A percentile compares a stretch with the other conserved stretches of the same genome.
These are phyloP conservation scores for Apiotrichum gamsii DNA, from an alignment of 1,284 basidiomycete species.

Conservation along the genomic window DNA sequence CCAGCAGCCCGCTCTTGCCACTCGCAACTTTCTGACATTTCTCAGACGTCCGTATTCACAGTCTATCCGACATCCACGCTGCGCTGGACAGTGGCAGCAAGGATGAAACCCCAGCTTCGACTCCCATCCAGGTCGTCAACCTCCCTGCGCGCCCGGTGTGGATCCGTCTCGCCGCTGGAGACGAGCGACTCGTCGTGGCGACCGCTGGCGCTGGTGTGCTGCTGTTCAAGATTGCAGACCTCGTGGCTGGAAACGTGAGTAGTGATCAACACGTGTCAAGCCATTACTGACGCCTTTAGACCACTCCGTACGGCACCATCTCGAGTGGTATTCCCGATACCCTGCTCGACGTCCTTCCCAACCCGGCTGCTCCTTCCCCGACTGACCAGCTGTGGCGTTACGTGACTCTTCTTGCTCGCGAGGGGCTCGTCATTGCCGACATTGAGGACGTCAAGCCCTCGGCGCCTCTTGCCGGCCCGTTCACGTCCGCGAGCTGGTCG, in stretches of 20 bases:
- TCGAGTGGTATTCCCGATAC: constrained; percentile 32
- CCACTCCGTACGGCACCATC: constrained; percentile 35
- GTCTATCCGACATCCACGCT: constrained; percentile 29
- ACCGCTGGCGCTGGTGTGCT: constrained; percentile 26
- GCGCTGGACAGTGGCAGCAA: constrained; percentile 29
- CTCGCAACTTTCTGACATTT: too few relatives aligned
- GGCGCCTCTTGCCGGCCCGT: constrained; percentile 27
- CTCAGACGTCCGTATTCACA: constrained; percentile 41
- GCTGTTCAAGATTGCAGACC: constrained; percentile 31
- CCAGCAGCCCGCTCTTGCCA: too few relatives aligned
- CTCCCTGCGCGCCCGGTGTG: constrained; percentile 41
- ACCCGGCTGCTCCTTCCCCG: constrained; percentile 38
- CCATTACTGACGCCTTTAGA: too few relatives aligned
- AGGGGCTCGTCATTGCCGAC: constrained; percentile 39
- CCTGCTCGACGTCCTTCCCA: constrained; percentile 47
- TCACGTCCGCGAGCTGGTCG: constrained; percentile 51
- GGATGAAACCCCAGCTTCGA: constrained; percentile 22
- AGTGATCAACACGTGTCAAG: too few relatives aligned
- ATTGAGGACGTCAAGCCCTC: constrained; percentile 27
- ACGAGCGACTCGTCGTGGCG: constrained; percentile 37
- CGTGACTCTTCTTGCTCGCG: constrained; percentile 40
- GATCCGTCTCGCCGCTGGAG: constrained; percentile 40
- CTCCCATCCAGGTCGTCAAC: constrained; percentile 23
- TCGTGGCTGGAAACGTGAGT: constrained; percentile 37
- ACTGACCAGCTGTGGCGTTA: constrained; percentile 36